Evolutionary conservation across 768 basidiomycete species (phyloP).

Genomic region (Auriscalpium vulgare): DNA sequence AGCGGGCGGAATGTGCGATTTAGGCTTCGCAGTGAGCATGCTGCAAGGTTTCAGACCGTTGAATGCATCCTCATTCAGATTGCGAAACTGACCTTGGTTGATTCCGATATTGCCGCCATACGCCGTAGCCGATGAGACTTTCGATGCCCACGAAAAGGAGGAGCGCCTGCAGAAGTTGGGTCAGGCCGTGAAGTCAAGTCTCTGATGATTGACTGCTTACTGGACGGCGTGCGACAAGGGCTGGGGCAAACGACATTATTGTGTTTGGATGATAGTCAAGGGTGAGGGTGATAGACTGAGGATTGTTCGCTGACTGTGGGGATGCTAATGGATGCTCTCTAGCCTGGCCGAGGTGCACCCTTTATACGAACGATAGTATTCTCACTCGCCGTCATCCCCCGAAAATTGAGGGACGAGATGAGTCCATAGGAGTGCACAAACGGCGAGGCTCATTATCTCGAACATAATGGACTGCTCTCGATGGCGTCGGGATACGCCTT

Average conservation of each 20-base stretch:
- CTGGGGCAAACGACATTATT: too few species aligned
- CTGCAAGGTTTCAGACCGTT: neutral
- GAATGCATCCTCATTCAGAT: neutral
- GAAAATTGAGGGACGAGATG: too few species aligned
- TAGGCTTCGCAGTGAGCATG: neutral
- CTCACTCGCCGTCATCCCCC: too few species aligned
- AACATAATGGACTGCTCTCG: too few species aligned
- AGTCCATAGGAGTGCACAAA: too few species aligned
- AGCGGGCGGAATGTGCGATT: constrained; percentile 4
- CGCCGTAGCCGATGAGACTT: constrained; percentile 15
- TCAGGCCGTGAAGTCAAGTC: neutral
- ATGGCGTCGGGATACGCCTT: too few species aligned
- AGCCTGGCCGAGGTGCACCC: too few species aligned
- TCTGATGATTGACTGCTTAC: constrained; percentile 9
- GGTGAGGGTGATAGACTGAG: too few species aligned
- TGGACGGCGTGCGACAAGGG: constrained; percentile 10
- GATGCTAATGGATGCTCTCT: neutral
- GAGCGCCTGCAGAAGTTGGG: constrained; percentile 11
- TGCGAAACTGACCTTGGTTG: constrained; percentile 15
- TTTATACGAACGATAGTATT: too few species aligned
- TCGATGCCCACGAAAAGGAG: constrained; percentile 19
- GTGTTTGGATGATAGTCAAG: too few species aligned
- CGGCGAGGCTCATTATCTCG: too few species aligned
- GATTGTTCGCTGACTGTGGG: too few species aligned
- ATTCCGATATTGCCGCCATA: constrained; percentile 17